Evolutionary conservation across 306 rosid species (phyloP).

Genomic region (Trifolium pratense): DNA sequence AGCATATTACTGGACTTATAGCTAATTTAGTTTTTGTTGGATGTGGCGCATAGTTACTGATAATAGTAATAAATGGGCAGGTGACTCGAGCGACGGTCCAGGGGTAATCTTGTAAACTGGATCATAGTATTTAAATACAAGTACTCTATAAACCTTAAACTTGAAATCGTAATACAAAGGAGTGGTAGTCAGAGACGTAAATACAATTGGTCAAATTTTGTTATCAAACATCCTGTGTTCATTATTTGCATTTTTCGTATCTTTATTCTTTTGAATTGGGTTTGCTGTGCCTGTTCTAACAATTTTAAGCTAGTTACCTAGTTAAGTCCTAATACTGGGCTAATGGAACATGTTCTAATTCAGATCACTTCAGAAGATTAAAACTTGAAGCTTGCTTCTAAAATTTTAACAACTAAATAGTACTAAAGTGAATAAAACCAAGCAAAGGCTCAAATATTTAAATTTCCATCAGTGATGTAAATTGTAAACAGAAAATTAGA

Average conservation of each 20-base stretch:
- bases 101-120: no score
- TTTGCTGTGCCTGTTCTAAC: background rate
- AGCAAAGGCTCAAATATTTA: no score
- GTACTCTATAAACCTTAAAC: no score
- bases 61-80: no score
- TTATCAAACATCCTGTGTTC: background rate
- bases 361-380: background rate
- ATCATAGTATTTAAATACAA: no score
- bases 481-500: background rate
- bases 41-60: no score
- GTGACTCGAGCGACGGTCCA: no score
- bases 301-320: background rate
- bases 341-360: conserved; percentile 5
- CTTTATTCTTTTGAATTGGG: no score
- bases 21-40: no score
- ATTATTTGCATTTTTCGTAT: no score
- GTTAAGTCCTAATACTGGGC: background rate
- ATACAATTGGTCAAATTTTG: background rate
- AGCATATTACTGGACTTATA: background rate
- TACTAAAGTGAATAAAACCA: background rate
- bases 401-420: background rate
- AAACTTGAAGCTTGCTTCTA: conserved; percentile 14
- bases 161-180: no score
- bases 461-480: no score
- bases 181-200: background rate